These are phyloP conservation scores for Lactifluus subvellereus DNA, from an alignment of 768 basidiomycete species.

Conservation along the genomic window DNA sequence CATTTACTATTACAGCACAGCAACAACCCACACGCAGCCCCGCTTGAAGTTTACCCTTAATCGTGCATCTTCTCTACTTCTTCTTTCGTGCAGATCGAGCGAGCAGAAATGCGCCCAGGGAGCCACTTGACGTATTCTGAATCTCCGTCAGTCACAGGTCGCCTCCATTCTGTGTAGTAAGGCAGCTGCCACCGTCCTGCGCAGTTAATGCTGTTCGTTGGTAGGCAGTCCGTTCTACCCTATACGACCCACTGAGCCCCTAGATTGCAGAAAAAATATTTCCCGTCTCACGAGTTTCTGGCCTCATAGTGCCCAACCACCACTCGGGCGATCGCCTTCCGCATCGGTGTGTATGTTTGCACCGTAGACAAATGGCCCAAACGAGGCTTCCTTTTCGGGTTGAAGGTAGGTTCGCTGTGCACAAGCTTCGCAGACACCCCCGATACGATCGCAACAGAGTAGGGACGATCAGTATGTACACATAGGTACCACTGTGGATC, in stretches of 20 bases:
- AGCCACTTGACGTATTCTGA: not conserved
- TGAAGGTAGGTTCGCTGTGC: not conserved
- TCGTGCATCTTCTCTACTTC: not conserved
- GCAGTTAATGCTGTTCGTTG: slow-evolving; percentile 11
- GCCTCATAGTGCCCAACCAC: not conserved
- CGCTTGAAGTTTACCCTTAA: not conserved
- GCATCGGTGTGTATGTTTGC: not conserved
- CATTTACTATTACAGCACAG: not conserved
- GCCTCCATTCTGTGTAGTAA: not conserved
- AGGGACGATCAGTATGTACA: not conserved
- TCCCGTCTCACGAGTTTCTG: not conserved
- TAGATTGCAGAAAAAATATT: not conserved
- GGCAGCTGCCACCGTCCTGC: not conserved
- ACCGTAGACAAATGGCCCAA: not conserved
- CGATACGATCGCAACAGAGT: not conserved
- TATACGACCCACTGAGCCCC: not conserved
- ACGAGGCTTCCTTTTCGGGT: not conserved
- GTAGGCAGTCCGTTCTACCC: not conserved
- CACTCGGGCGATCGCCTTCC: not conserved
- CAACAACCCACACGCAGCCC: not conserved
- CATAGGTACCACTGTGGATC: not conserved
- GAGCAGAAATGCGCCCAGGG: not conserved
- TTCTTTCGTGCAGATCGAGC: slow-evolving; percentile 7
- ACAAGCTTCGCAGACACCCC: not conserved
- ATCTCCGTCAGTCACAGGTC: not conserved